Conservation (phyloP, 345 rosid genomes). For the Brassica incana region DNA sequence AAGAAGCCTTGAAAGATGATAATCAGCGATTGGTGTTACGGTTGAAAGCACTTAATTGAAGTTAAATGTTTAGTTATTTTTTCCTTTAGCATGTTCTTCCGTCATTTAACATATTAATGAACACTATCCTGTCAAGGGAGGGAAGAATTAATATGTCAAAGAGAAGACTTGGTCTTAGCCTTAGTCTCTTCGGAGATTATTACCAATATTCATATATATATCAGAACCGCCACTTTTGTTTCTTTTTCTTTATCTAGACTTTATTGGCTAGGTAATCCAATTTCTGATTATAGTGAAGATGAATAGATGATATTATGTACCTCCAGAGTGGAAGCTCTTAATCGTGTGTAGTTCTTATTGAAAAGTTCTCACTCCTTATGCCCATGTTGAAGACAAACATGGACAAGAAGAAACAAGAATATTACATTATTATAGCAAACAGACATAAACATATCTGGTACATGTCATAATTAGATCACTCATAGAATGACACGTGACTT, state of each 20-base stretch:
- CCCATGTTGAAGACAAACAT: neutral
- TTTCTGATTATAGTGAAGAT: neutral
- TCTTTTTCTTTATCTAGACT: neutral
- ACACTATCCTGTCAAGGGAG: too few relatives aligned
- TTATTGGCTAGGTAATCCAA: neutral
- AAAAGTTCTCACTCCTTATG: neutral
- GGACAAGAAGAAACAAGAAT: neutral
- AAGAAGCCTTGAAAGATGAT: too few relatives aligned
- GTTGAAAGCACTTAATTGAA: too few relatives aligned
- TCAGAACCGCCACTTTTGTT: neutral
- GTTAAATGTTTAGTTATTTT: too few relatives aligned
- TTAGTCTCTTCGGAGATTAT: neutral
- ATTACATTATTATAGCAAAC: neutral
- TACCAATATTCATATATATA: neutral
- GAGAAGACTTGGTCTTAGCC: neutral
- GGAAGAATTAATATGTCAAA: neutral
- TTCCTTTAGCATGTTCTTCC: too few relatives aligned
- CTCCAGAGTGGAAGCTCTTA: neutral
- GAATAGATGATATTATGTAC: neutral
- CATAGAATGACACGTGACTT: neutral
- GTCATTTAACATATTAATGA: too few relatives aligned
- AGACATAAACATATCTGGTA: neutral
- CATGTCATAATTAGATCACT: neutral
- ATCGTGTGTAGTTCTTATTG: neutral
- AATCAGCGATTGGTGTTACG: too few relatives aligned